These are phyloP conservation scores for Scenedesmus sp. DNA, from an alignment of 163 green algal genomes.

Conservation along the genomic window DNA sequence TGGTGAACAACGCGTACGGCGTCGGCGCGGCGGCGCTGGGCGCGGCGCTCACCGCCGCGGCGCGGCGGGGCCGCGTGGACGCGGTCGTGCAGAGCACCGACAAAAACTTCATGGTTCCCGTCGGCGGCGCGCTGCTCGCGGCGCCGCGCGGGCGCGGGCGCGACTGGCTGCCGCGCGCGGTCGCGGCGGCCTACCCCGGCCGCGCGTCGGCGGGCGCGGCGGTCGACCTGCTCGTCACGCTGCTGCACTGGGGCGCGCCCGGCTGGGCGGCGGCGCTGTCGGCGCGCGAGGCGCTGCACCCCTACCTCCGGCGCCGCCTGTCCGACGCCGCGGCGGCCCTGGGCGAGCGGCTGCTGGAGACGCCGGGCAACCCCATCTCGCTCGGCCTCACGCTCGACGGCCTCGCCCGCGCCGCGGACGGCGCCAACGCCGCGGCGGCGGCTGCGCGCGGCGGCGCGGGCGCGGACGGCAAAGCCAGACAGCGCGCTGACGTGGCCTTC, in stretches of 20 bases:
- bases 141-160: constrained; percentile 42
- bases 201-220: constrained; percentile 78
- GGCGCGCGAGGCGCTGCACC: constrained; percentile 75
- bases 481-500: constrained; percentile 56
- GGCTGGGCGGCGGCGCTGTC: constrained; percentile 84
- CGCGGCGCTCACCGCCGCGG: constrained; percentile 50
- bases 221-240: constrained; percentile 94
- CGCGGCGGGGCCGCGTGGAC: constrained; percentile 85
- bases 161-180: constrained; percentile 24
- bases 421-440: constrained; percentile 1
- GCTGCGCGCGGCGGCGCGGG: not conserved
- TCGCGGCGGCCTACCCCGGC: constrained; percentile 81
- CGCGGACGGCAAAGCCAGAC: not conserved
- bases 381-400: constrained; percentile 83
- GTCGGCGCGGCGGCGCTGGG: constrained; percentile 73
- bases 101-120: constrained; percentile 99
- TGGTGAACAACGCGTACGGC: constrained; percentile 99
- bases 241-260: constrained; percentile 86
- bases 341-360: constrained; percentile 83
- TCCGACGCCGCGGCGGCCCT: constrained; percentile 52
- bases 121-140: constrained; percentile 87
- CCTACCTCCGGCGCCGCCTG: constrained; percentile 56
- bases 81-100: constrained; percentile 94
- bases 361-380: constrained; percentile 93
- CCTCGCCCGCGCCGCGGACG: constrained; percentile 44